These are phyloP conservation scores for Colletotrichum paranaense DNA, from an alignment of 2,329 filamentous ascomycete genomes.

Conservation along the genomic window DNA sequence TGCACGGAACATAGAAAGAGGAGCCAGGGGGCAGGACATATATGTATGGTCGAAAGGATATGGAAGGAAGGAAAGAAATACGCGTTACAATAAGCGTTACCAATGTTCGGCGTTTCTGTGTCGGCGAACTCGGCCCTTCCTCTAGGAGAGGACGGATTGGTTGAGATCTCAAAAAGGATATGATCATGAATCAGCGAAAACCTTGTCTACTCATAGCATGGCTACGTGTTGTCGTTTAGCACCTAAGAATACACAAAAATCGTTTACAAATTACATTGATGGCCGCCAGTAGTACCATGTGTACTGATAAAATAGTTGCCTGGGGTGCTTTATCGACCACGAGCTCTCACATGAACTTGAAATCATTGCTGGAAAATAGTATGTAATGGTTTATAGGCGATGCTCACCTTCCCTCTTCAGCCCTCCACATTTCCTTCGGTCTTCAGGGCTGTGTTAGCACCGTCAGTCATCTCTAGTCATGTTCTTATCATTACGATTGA, in stretches of 20 bases:
- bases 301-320: background rate
- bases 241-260: constrained; percentile 25
- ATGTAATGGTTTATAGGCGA: background rate
- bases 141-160: background rate
- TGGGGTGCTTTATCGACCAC: background rate
- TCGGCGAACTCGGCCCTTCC: background rate
- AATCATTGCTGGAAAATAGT: background rate
- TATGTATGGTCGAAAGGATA: background rate
- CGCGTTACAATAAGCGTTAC: background rate
- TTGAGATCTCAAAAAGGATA: constrained; percentile 15
- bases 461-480: background rate
- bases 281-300: background rate
- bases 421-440: background rate
- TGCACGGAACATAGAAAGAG: constrained; percentile 35
- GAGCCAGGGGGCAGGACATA: background rate
- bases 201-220: constrained; percentile 11
- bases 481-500: background rate
- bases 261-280: background rate
- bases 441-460: background rate
- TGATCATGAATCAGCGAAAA: constrained; percentile 35
- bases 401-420: background rate
- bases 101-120: background rate
- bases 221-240: constrained; percentile 20
- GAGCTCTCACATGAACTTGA: background rate
- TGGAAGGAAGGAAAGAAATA: background rate